Conservation (phyloP, 768 basidiomycete species). For the Leccinum fibrillosum region DNA sequence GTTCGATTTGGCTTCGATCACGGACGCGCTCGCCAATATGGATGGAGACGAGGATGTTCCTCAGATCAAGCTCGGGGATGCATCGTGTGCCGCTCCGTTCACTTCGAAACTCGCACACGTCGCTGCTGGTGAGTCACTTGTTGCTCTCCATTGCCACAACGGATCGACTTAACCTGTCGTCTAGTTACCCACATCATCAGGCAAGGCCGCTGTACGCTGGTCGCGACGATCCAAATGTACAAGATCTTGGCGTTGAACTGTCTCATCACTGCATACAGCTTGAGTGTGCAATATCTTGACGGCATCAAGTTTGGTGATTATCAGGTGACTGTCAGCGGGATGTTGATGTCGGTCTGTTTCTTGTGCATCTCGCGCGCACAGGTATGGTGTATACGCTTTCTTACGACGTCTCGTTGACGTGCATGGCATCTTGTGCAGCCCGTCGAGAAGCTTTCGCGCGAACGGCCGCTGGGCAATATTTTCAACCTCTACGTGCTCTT, state of each 20-base stretch:
- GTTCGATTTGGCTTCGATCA: slow-evolving; percentile 79
- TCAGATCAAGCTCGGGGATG: slow-evolving; percentile 99
- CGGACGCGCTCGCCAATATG: slow-evolving; percentile 85
- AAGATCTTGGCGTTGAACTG: slow-evolving; percentile 98
- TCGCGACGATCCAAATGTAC: slow-evolving; percentile 99
- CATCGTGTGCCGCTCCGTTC: slow-evolving; percentile 97
- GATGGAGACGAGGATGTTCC: slow-evolving; percentile 94
- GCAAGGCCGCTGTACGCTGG: slow-evolving; percentile 97
- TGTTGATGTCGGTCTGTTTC: slow-evolving; percentile 97
- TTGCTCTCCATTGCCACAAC: not conserved
- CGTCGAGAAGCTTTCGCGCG: slow-evolving; percentile 91
- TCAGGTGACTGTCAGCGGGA: slow-evolving; percentile 92
- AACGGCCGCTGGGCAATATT: slow-evolving; percentile 92
- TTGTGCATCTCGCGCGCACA: slow-evolving; percentile 96
- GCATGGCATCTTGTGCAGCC: slow-evolving; percentile 62
- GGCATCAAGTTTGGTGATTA: slow-evolving; percentile 99
- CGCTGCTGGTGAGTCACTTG: slow-evolving; percentile 71
- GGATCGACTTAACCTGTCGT: not conserved
- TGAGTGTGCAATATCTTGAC: slow-evolving; percentile 96
- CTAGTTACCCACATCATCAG: slow-evolving; percentile 95
- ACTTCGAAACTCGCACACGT: slow-evolving; percentile 99
- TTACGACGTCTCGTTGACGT: not conserved
- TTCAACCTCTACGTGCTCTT: slow-evolving; percentile 95
- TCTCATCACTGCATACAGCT: slow-evolving; percentile 96
- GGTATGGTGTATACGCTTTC: slow-evolving; percentile 45